Percentiles rank a stretch among this genome's conserved stretches.
Conservation (phyloP, 176 grass and related monocot genomes). For the Lolium rigidum region DNA sequence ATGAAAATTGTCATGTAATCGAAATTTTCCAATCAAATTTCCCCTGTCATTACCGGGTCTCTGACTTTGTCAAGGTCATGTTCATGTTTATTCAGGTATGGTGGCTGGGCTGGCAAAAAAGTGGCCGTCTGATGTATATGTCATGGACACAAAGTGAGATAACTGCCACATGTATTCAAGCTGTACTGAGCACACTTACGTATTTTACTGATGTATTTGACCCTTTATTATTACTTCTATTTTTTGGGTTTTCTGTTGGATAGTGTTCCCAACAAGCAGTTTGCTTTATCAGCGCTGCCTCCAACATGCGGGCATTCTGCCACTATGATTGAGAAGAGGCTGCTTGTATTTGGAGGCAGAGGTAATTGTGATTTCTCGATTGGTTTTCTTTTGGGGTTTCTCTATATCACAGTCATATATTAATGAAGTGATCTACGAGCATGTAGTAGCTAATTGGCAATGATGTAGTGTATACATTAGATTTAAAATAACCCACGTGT, state of each 20-base stretch:
- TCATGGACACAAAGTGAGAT: conserved; percentile 93
- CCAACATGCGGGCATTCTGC: conserved; percentile 91
- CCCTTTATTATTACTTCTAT: background rate
- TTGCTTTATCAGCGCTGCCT: conserved; percentile 68
- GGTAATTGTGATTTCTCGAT: conserved; percentile 50
- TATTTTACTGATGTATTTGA: conserved; percentile 31
- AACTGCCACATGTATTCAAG: conserved; percentile 34
- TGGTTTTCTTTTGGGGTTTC: background rate
- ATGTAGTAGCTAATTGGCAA: too few relatives aligned
- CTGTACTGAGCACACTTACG: background rate
- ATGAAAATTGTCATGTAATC: conserved; percentile 86
- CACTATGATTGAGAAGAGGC: conserved; percentile 97
- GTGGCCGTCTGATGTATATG: conserved; percentile 93
- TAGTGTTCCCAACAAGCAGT: conserved; percentile 86
- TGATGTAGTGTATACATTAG: too few relatives aligned
- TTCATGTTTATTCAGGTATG: conserved; percentile 66
- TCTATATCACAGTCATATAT: too few relatives aligned
- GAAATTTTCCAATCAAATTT: conserved; percentile 15
- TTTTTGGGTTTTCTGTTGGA: conserved; percentile 24
- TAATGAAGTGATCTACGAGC: too few relatives aligned
- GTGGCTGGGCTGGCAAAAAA: conserved; percentile 98
- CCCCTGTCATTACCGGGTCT: background rate
- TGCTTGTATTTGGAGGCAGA: too few relatives aligned
- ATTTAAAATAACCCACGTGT: too few relatives aligned
- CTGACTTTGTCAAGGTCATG: conserved; percentile 3